Conservation (phyloP, 1,284 basidiomycete species). For the Boletus sp. region DNA sequence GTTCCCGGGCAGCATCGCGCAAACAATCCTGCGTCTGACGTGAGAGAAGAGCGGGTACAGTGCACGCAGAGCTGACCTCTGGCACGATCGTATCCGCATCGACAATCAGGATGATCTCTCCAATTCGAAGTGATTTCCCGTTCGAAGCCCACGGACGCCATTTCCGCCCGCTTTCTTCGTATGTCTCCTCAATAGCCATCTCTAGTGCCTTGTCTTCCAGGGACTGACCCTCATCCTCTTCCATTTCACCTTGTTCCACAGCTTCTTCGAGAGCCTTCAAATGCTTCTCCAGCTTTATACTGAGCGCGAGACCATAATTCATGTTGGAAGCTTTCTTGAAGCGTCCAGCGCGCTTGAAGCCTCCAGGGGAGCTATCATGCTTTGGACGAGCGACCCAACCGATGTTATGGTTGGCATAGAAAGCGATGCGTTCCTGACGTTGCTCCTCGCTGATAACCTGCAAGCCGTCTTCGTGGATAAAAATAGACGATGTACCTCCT, state of each 20-base stretch:
- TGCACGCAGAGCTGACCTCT: constrained; percentile 29
- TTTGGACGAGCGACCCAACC: constrained; percentile 81
- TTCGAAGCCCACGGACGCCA: constrained; percentile 65
- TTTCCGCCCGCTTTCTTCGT: constrained; percentile 49
- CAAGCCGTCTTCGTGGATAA: constrained; percentile 77
- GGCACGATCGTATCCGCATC: constrained; percentile 84
- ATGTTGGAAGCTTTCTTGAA: constrained; percentile 92
- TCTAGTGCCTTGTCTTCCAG: constrained; percentile 63
- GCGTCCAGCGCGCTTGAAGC: constrained; percentile 76
- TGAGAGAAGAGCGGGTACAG: constrained; percentile 42
- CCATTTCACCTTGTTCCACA: constrained; percentile 32
- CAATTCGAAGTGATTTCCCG: constrained; percentile 53
- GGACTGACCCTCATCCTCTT: constrained; percentile 32
- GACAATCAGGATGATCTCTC: constrained; percentile 66
- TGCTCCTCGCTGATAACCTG: constrained; percentile 61
- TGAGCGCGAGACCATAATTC: constrained; percentile 77
- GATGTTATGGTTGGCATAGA: constrained; percentile 78
- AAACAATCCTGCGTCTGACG: constrained; percentile 72
- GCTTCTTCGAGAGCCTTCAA: constrained; percentile 49
- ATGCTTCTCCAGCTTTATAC: constrained; percentile 74
- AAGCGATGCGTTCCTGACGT: constrained; percentile 60
- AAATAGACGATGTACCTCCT: constrained; percentile 72
- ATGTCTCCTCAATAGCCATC: constrained; percentile 65
- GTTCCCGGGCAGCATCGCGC: constrained; percentile 78
- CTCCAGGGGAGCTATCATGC: constrained; percentile 46